A percentile compares a stretch with the other conserved stretches of the same genome.
These are phyloP conservation scores for Phytopythium helicoides DNA, from an alignment of 352 stramenopile genomes.

Conservation along the genomic window DNA sequence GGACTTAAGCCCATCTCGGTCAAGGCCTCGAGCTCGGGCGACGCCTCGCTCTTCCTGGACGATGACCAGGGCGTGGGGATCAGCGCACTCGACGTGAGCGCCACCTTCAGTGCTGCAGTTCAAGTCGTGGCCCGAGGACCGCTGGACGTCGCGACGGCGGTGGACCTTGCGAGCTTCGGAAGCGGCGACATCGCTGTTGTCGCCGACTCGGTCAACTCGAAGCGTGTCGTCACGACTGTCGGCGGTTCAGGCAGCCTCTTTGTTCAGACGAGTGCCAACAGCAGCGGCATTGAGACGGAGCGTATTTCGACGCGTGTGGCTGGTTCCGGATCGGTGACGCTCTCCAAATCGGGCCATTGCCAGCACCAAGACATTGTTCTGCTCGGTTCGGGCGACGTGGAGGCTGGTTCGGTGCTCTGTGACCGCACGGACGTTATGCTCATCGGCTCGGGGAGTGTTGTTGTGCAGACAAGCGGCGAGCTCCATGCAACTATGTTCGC, in stretches of 20 bases:
- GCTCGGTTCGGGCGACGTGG: slow-evolving; percentile 32
- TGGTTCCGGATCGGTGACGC: slow-evolving; percentile 33
- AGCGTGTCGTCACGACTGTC: slow-evolving; percentile 20
- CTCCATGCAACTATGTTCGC: slow-evolving; percentile 22
- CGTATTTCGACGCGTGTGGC: slow-evolving; percentile 22
- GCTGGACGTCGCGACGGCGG: slow-evolving; percentile 7
- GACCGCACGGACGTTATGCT: slow-evolving; percentile 39
- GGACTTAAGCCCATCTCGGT: slow-evolving; percentile 1
- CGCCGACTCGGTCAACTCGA: slow-evolving; percentile 13
- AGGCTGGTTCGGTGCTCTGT: slow-evolving; percentile 38
- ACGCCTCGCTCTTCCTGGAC: slow-evolving; percentile 19
- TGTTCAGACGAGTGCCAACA: slow-evolving; percentile 18
- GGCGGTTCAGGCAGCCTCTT: slow-evolving; percentile 28
- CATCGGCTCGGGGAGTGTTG: slow-evolving; percentile 30
- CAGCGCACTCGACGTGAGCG: slow-evolving; percentile 4
- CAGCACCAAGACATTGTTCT: slow-evolving; percentile 24
- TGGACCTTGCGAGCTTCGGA: slow-evolving; percentile 10
- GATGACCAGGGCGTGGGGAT: slow-evolving; percentile 6
- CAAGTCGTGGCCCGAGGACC: slow-evolving; percentile 11
- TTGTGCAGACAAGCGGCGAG: slow-evolving; percentile 39
- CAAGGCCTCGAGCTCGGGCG: slow-evolving; percentile 10
- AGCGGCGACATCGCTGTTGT: slow-evolving; percentile 24
- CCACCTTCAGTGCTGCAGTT: slow-evolving; percentile 12
- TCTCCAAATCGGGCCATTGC: slow-evolving; percentile 28
- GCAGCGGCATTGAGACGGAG: slow-evolving; percentile 8